These are phyloP conservation scores for Solanum corneliomulleri DNA, from an alignment of 257 asterid genomes.

Conservation along the genomic window DNA sequence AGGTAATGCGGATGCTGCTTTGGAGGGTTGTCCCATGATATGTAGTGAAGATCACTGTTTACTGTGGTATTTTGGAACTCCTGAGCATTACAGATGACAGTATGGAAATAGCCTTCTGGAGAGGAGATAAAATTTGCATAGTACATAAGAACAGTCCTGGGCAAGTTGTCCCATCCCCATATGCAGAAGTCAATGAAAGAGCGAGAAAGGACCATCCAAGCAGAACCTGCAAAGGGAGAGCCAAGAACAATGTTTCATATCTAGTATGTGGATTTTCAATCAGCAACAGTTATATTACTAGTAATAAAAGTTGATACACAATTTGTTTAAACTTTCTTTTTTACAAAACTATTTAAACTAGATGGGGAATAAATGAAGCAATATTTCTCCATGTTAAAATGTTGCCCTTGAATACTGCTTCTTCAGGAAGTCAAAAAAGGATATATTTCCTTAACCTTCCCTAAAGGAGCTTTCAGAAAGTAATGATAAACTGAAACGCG, in stretches of 20 bases:
- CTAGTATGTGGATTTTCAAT: not conserved
- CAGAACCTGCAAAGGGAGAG: slow-evolving; percentile 60
- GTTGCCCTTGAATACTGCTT: not conserved
- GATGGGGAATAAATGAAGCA: not conserved
- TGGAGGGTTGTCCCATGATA: slow-evolving; percentile 98
- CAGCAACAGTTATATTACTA: not conserved
- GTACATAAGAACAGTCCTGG: slow-evolving; percentile 88
- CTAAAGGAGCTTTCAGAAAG: not conserved
- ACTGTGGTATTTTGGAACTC: slow-evolving; percentile 80
- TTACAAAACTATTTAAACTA: not conserved
- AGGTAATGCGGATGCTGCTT: slow-evolving; percentile 97
- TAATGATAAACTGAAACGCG: not conserved
- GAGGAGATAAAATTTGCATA: slow-evolving; percentile 91
- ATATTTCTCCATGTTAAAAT: not conserved
- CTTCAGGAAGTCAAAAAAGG: not conserved
- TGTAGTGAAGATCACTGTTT: slow-evolving; percentile 83
- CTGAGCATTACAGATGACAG: slow-evolving; percentile 75
- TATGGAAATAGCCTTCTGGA: slow-evolving; percentile 96
- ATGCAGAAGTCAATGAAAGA: slow-evolving; percentile 80
- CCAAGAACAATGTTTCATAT: not conserved
- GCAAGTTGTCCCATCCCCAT: slow-evolving; percentile 99
- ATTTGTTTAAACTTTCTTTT: not conserved
- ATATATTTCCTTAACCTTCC: not conserved
- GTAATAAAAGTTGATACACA: not conserved
- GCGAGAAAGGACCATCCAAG: slow-evolving; percentile 95